Evolutionary conservation across 192 early-diverging fungal genomes (phyloP).

Genomic region (Umbelopsis sp.): DNA sequence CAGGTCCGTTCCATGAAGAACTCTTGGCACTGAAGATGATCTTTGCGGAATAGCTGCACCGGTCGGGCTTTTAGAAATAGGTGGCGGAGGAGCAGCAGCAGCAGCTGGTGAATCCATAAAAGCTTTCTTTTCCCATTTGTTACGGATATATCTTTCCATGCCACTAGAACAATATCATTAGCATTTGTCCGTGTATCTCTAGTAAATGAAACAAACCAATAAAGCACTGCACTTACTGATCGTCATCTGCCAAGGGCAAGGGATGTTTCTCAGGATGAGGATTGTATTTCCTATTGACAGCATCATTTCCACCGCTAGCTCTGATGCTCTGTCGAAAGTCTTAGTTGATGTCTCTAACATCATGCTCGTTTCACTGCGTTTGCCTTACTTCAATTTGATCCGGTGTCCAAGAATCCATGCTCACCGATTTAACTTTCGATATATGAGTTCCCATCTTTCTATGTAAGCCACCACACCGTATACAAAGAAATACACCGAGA

Average conservation of each 20-base stretch:
- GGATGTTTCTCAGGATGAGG: conserved; percentile 69
- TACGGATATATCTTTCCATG: conserved; percentile 86
- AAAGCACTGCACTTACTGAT: conserved; percentile 39
- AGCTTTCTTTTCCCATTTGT: conserved; percentile 85
- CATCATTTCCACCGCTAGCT: conserved; percentile 60
- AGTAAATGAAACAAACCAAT: background rate
- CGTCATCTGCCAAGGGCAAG: conserved; percentile 63
- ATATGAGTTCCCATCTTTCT: conserved; percentile 89
- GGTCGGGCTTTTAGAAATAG: background rate
- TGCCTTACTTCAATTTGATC: conserved; percentile 76
- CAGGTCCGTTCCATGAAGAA: conserved; percentile 2
- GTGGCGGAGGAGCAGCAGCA: background rate
- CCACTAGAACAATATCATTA: conserved; percentile 50
- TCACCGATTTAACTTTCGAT: conserved; percentile 88
- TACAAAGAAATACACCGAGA: conserved; percentile 92
- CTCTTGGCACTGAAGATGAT: conserved; percentile 33
- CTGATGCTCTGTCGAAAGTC: conserved; percentile 45
- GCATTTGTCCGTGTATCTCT: background rate
- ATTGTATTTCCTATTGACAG: conserved; percentile 72
- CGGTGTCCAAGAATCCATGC: conserved; percentile 87
- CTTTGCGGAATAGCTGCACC: conserved; percentile 20
- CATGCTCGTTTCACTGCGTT: background rate
- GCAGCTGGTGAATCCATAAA: conserved; percentile 52
- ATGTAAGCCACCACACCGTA: conserved; percentile 84
- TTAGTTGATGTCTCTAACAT: background rate